Evolutionary conservation across 1,284 basidiomycete genomes (phyloP).

Genomic region (Ceratobasidium sp.): DNA sequence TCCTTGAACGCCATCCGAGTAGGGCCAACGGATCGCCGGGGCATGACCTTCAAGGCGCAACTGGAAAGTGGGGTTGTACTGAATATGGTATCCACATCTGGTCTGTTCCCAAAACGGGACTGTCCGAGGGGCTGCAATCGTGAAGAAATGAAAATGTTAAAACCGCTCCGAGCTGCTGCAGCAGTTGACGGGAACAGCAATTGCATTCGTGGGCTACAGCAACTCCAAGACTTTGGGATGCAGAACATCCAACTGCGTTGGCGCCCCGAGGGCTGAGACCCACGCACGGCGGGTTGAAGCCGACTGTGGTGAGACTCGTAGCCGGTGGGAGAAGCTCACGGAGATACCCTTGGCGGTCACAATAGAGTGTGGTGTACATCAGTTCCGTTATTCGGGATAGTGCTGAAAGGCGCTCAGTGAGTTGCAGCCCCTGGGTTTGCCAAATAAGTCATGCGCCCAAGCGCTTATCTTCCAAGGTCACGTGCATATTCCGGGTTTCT

Average conservation of each 20-base stretch:
- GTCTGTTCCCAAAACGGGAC: neutral
- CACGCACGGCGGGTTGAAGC: neutral
- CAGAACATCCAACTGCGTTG: neutral
- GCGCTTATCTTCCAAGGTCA: neutral
- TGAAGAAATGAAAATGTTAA: neutral
- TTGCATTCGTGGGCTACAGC: neutral
- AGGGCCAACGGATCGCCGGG: neutral
- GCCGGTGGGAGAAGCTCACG: neutral
- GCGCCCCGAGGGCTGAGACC: neutral
- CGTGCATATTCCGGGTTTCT: neutral
- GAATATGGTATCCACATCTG: neutral
- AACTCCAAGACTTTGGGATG: neutral
- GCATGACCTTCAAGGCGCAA: neutral
- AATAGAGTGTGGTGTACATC: neutral
- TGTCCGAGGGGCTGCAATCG: neutral
- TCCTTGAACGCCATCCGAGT: neutral
- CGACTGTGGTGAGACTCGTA: neutral
- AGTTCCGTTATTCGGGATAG: neutral
- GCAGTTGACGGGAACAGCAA: neutral
- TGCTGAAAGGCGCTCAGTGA: neutral
- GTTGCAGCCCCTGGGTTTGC: neutral
- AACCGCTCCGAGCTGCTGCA: neutral
- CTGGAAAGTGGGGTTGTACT: neutral
- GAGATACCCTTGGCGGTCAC: neutral
- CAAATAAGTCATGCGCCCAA: neutral